Percentiles rank a stretch among this genome's conserved stretches.
Evolutionary conservation across 2,329 filamentous ascomycete genomes (phyloP).

Genomic region (Zymoseptoria passerinii): DNA sequence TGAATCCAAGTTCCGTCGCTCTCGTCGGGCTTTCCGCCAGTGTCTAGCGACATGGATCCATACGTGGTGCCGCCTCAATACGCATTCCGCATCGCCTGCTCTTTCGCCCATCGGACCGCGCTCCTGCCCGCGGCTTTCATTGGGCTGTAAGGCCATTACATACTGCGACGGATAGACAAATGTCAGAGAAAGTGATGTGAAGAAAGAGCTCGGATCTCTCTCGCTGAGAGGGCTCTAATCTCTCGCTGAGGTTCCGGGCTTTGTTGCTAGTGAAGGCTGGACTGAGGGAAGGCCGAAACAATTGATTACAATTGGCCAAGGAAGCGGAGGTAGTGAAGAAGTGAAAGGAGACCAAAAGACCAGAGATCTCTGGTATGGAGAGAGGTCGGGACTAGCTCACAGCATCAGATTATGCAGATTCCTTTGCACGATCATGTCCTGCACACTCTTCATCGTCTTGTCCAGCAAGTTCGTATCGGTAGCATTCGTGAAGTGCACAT

Average conservation of each 20-base stretch:
- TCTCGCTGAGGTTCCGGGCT: neutral
- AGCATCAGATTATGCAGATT: conserved; percentile 44
- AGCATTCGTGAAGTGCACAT: conserved; percentile 46
- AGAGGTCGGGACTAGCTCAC: conserved; percentile 16
- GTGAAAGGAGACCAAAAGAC: neutral
- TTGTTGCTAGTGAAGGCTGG: neutral
- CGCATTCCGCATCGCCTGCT: neutral
- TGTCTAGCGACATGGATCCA: neutral
- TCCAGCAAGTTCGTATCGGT: conserved; percentile 44
- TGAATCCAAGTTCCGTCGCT: neutral
- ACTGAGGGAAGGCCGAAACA: neutral
- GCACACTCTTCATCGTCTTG: conserved; percentile 45
- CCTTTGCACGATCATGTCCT: conserved; percentile 48
- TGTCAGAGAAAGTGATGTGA: neutral
- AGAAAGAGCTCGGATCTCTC: neutral
- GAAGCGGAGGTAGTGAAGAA: neutral
- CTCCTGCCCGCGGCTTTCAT: neutral
- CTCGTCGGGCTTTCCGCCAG: neutral
- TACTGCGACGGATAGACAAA: neutral
- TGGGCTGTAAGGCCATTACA: neutral
- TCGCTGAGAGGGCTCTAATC: too few relatives aligned
- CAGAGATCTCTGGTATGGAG: neutral
- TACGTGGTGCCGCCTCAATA: neutral
- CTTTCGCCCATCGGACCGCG: neutral
- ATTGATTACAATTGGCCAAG: neutral